Evolutionary conservation across 78 protist genomes (phyloP).

Genomic region (Dictyostelium citrinum): DNA sequence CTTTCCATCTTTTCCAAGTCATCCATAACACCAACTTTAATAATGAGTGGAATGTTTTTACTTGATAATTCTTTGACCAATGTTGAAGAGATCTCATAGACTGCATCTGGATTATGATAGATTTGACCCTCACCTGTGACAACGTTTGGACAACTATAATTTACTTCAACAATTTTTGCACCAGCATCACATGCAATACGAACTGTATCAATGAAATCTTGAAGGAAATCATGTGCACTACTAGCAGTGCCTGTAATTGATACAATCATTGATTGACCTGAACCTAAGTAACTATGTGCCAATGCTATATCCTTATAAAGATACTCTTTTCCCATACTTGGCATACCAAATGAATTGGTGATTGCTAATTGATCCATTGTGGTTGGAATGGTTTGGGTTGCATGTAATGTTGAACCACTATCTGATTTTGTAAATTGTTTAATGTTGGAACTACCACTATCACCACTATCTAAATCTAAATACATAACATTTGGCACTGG

Average conservation of each 20-base stretch:
- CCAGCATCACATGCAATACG: slow-evolving; percentile 51
- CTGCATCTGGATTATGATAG: slow-evolving; percentile 67
- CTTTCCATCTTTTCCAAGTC: slow-evolving; percentile 22
- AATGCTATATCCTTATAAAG: slow-evolving; percentile 13
- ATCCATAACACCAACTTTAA: slow-evolving; percentile 76
- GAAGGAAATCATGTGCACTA: slow-evolving; percentile 50
- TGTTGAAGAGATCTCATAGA: slow-evolving; percentile 38
- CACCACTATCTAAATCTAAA: slow-evolving; percentile 14
- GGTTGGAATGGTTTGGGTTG: background rate
- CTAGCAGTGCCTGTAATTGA: slow-evolving; percentile 57
- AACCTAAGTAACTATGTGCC: slow-evolving; percentile 11
- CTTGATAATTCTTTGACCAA: background rate
- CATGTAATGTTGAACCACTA: slow-evolving; percentile 15
- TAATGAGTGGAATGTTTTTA: slow-evolving; percentile 29
- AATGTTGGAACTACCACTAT: background rate
- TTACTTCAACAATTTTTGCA: slow-evolving; percentile 51
- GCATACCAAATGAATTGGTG: slow-evolving; percentile 76
- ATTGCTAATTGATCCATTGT: slow-evolving; percentile 40
- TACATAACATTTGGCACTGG: slow-evolving; percentile 63
- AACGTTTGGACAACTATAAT: slow-evolving; percentile 71
- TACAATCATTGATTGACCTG: slow-evolving; percentile 64
- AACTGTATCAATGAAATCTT: slow-evolving; percentile 52
- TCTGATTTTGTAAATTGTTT: slow-evolving; percentile 11
- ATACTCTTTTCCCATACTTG: slow-evolving; percentile 19
- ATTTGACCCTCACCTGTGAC: slow-evolving; percentile 77